phyloP scores from a whole-genome alignment of 768 basidiomycete genomes.

The Exsudoporus frostii region DNA sequence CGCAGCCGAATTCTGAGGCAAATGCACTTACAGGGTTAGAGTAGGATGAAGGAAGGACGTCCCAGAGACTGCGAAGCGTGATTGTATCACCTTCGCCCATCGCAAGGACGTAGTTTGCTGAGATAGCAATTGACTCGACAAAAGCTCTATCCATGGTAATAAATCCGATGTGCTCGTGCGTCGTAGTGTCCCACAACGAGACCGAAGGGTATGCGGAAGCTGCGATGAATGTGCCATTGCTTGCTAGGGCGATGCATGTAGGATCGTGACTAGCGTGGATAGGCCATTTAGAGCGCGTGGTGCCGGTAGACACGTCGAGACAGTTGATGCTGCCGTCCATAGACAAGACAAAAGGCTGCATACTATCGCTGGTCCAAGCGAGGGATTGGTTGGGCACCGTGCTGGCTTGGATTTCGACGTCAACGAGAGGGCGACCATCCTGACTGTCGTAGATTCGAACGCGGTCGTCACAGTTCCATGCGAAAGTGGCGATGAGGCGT shows the following conservation, averaged over 20 bases:
- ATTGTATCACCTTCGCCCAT: background rate
- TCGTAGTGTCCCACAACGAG: background rate
- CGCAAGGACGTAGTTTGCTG: background rate
- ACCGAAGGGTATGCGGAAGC: background rate
- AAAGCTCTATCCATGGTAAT: too few species aligned
- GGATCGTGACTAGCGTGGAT: too few species aligned
- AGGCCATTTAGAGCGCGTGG: background rate
- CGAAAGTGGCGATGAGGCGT: background rate
- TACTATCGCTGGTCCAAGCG: background rate
- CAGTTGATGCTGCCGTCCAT: background rate
- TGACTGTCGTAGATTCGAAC: background rate
- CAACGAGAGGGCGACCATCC: background rate
- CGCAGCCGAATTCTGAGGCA: too few species aligned
- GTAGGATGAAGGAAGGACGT: background rate
- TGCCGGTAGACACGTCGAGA: background rate
- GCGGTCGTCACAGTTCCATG: too few species aligned
- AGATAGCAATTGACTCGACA: background rate
- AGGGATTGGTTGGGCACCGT: background rate
- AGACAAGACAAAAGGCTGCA: background rate
- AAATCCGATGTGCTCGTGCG: background rate
- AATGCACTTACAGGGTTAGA: background rate
- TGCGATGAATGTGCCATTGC: background rate
- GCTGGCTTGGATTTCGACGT: background rate
- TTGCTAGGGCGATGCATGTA: background rate
- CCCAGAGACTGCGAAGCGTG: background rate